These are phyloP conservation scores for Mycena kentingensis DNA, from an alignment of 768 basidiomycete genomes.

Conservation along the genomic window DNA sequence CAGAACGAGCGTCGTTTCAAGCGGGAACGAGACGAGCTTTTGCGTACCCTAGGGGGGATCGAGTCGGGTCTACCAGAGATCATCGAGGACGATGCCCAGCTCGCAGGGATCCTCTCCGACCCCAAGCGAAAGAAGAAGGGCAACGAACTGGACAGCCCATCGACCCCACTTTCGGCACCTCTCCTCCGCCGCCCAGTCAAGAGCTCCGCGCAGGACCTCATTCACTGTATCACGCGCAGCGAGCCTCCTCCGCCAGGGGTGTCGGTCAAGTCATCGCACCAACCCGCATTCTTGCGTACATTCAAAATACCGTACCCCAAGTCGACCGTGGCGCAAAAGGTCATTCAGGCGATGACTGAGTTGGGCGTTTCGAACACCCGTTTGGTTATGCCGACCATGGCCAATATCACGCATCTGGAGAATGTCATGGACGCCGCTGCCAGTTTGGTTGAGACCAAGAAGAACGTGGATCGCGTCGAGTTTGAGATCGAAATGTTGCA, in stretches of 20 bases:
- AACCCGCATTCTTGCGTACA: conserved; percentile 82
- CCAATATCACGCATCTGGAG: conserved; percentile 76
- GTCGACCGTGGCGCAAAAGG: conserved; percentile 69
- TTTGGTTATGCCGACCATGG: conserved; percentile 92
- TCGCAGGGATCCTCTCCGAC: conserved; percentile 48
- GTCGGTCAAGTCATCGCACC: conserved; percentile 74
- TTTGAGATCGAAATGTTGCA: conserved; percentile 79
- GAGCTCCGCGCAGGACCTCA: conserved; percentile 57
- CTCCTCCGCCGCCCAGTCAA: conserved; percentile 46
- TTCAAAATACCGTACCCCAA: conserved; percentile 84
- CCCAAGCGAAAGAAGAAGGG: conserved; percentile 55
- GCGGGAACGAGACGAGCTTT: conserved; percentile 83
- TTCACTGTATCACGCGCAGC: conserved; percentile 71
- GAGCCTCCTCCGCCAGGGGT: conserved; percentile 52
- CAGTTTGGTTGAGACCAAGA: conserved; percentile 85
- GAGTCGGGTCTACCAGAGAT: conserved; percentile 85
- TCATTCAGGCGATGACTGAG: conserved; percentile 75
- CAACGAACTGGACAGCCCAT: conserved; percentile 46
- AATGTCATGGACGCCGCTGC: conserved; percentile 70
- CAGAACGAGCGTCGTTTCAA: conserved; percentile 89
- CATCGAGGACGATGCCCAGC: conserved; percentile 63
- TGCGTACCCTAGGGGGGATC: conserved; percentile 80
- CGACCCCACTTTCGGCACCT: conserved; percentile 44
- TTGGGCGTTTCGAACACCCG: conserved; percentile 70
- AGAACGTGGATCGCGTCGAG: conserved; percentile 80